phyloP scores from a whole-genome alignment of 75 land plant species.

The Selaginella moellendorffii region DNA sequence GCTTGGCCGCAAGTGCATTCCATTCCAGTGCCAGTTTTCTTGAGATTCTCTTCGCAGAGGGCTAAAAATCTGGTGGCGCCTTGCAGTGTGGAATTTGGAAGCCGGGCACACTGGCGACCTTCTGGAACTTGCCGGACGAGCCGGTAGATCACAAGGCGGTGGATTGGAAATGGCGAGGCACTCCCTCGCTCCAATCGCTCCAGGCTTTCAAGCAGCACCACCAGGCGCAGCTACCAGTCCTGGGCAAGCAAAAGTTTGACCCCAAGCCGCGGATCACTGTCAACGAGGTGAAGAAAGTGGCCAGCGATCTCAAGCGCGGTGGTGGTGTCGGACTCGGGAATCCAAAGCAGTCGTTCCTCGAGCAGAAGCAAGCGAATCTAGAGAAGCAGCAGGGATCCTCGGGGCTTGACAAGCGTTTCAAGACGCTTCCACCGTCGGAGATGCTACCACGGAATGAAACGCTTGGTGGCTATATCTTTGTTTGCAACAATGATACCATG shows the following conservation, averaged over 20 bases:
- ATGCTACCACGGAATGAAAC: conserved; percentile 81
- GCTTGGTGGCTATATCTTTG: conserved; percentile 93
- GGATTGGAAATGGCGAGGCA: not conserved
- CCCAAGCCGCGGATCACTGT: not conserved
- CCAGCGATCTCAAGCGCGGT: not conserved
- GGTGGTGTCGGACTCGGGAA: not conserved
- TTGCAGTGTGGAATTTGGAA: too few relatives aligned
- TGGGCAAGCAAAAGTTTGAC: not conserved
- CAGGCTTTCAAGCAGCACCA: not conserved
- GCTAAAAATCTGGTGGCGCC: too few relatives aligned
- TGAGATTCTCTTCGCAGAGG: too few relatives aligned
- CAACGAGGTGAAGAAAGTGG: not conserved
- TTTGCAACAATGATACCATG: conserved; percentile 99
- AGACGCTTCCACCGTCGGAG: conserved; percentile 75
- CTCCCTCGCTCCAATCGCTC: not conserved
- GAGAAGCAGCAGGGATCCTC: conserved; percentile 19
- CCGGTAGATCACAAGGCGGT: not conserved
- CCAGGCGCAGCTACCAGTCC: not conserved
- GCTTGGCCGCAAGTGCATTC: too few relatives aligned
- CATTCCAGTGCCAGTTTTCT: too few relatives aligned
- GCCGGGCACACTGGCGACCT: not conserved
- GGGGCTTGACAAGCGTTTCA: conserved; percentile 69
- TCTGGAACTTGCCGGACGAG: not conserved
- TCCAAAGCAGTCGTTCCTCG: not conserved
- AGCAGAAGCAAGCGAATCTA: not conserved